Evolutionary conservation across 176 grass and related monocot genomes (phyloP).

Genomic region (Olyra latifolia): DNA sequence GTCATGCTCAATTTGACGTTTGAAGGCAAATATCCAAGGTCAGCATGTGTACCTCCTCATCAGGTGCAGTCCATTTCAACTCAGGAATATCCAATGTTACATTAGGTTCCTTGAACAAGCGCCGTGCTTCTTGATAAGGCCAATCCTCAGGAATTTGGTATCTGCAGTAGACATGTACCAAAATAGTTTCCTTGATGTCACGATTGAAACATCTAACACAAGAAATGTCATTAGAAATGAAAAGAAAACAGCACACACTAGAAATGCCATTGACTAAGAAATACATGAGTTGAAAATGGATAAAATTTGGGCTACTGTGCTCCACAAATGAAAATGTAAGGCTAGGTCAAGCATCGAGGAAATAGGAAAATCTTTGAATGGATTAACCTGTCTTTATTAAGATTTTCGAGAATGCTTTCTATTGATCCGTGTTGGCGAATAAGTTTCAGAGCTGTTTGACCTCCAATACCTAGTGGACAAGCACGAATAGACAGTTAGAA

Average conservation of each 20-base stretch:
- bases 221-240: slow-evolving; percentile 16
- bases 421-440: slow-evolving; percentile 81
- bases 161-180: slow-evolving; percentile 34
- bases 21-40: slow-evolving; percentile 1
- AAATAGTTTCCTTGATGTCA: slow-evolving; percentile 10
- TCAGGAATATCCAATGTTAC: slow-evolving; percentile 73
- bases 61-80: slow-evolving; percentile 71
- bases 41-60: slow-evolving; percentile 60
- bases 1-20: background rate
- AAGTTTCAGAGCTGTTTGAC: slow-evolving; percentile 90
- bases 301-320: background rate
- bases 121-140: slow-evolving; percentile 90
- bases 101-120: slow-evolving; percentile 82
- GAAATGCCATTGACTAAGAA: background rate
- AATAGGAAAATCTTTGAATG: slow-evolving; percentile 18
- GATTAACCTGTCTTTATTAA: slow-evolving; percentile 84
- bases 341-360: background rate
- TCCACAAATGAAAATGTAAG: background rate
- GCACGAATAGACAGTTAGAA: background rate
- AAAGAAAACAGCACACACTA: background rate
- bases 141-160: slow-evolving; percentile 90
- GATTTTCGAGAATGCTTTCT: slow-evolving; percentile 82
- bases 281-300: background rate
- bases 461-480: slow-evolving; percentile 68
- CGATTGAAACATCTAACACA: background rate